Evolutionary conservation across 2,329 filamentous ascomycete genomes (phyloP).

Genomic region (Venturia asperata): DNA sequence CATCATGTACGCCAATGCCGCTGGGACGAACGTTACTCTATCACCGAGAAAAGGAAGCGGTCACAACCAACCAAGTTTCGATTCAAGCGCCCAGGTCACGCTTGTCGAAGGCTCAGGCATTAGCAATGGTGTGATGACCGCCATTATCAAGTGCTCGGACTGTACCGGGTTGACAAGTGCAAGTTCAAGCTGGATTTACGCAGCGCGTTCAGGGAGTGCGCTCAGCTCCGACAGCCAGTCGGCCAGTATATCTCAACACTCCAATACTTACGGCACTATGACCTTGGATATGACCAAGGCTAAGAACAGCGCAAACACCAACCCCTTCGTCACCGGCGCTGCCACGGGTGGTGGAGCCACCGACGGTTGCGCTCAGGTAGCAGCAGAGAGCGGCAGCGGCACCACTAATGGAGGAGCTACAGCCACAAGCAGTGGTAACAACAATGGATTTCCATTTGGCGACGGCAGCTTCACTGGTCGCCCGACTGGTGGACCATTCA

Average conservation of each 20-base stretch:
- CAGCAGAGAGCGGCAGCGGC: background rate
- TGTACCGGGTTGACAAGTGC: conserved; percentile 41
- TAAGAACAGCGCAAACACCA: conserved; percentile 38
- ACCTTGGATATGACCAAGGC: conserved; percentile 43
- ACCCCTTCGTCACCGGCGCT: conserved; percentile 32
- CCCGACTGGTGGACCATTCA: background rate
- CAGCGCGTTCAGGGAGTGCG: conserved; percentile 39
- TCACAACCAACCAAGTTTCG: conserved; percentile 37
- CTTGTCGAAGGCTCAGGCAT: conserved; percentile 50
- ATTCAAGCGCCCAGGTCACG: conserved; percentile 38
- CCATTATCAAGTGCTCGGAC: conserved; percentile 46
- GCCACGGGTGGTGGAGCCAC: background rate
- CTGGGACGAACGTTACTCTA: conserved; percentile 50
- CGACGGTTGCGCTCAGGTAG: background rate
- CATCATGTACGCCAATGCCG: conserved; percentile 48
- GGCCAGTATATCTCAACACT: conserved; percentile 42
- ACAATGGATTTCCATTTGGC: conserved; percentile 6
- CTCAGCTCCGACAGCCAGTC: conserved; percentile 42
- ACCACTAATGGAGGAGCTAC: background rate
- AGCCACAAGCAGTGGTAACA: conserved; percentile 17
- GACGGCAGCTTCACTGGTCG: conserved; percentile 8
- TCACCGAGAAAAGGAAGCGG: conserved; percentile 46
- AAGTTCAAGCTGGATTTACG: conserved; percentile 47
- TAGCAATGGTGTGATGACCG: conserved; percentile 45
- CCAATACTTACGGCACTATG: conserved; percentile 35